These are phyloP conservation scores for Exophiala oligosperma DNA, from an alignment of 2,329 filamentous ascomycete genomes.

Conservation along the genomic window DNA sequence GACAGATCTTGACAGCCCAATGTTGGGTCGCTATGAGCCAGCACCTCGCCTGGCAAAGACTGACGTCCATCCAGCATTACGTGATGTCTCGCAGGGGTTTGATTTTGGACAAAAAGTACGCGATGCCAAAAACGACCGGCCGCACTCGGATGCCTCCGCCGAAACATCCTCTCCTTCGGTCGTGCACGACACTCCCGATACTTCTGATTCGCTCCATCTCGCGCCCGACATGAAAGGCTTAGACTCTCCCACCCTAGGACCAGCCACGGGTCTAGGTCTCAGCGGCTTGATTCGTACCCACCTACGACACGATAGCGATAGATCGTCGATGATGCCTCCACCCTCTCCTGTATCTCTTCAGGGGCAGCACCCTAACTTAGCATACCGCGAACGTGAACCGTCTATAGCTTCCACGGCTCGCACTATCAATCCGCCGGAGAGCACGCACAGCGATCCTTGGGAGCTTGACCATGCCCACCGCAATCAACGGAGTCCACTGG, in stretches of 20 bases:
- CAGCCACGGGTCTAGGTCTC: slow-evolving; percentile 58
- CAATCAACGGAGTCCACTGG: slow-evolving; percentile 12
- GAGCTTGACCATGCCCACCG: slow-evolving; percentile 54
- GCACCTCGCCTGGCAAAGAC: slow-evolving; percentile 30
- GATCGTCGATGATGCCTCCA: slow-evolving; percentile 73
- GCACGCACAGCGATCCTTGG: slow-evolving; percentile 56
- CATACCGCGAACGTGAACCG: slow-evolving; percentile 9
- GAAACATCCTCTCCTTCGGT: slow-evolving; percentile 18
- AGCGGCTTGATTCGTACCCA: slow-evolving; percentile 83
- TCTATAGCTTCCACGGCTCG: slow-evolving; percentile 37
- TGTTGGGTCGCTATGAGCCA: slow-evolving; percentile 21
- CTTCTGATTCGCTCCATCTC: slow-evolving; percentile 17
- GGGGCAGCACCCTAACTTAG: neutral
- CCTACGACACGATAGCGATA: slow-evolving; percentile 75
- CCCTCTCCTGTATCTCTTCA: slow-evolving; percentile 38
- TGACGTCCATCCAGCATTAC: slow-evolving; percentile 40
- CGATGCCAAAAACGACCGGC: slow-evolving; percentile 1
- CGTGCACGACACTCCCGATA: slow-evolving; percentile 19
- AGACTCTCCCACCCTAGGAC: slow-evolving; percentile 80
- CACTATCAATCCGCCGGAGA: slow-evolving; percentile 48
- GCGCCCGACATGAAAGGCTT: slow-evolving; percentile 2
- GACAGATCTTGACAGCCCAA: slow-evolving; percentile 33
- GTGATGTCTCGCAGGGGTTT: slow-evolving; percentile 33
- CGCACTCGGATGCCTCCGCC: slow-evolving; percentile 16
- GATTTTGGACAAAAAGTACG: slow-evolving; percentile 18